Base-by-base conservation (phyloP, 2,329 filamentous ascomycete species). In the Trichoderma asperellum region DNA sequence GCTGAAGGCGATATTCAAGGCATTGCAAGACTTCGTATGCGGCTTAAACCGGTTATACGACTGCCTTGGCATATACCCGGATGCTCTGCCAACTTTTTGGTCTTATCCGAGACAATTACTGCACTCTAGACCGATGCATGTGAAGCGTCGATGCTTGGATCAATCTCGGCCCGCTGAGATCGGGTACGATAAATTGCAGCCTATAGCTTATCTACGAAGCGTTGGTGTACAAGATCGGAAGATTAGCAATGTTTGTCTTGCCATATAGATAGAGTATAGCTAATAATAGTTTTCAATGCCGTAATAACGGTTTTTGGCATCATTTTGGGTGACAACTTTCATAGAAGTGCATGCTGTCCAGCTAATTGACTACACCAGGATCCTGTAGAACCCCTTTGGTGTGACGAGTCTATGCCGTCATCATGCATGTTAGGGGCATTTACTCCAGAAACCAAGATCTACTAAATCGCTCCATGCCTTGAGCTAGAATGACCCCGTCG, bases 381-480 rank as follows among this genome's bases (percentile, higher is more conserved):
- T 55, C 52, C 24, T n/a, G 18, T 12, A 12, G 37, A 52, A 29
- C 2, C 21, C 27, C 18, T 35, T n/a, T 27, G 37, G 10, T 5
- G 14, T 60, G 55, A 55, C 47, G 21, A 32, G 16, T 56, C 58
- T 62, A 68, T 68, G 66, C 53, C 66, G 66, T 68, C 66, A 68
- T 63, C 29, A 29, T 49, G 58, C 66, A 57, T 49, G 58, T 49
- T 49, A 52, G 29, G 58, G 47, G n/a, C n/a, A n/a, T n/a, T n/a
- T 43, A 18, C 16, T 49, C 63, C 63, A 12, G 14, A 37, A 58
- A 16, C 24, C 40, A 43, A 58, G 63, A 59, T 58, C 40, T 52
- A 52, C 40, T 52, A 52, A 27, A 18, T 5, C 18, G 63, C 47
- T 66, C 27, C 29, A 52, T 55, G 29, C 40, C 55, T 43, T 55